Evolutionary conservation across 192 early-diverging fungal species (phyloP), one percentile per base, ranked within the genome.

Genomic region (Pilaira anomala): DNA sequence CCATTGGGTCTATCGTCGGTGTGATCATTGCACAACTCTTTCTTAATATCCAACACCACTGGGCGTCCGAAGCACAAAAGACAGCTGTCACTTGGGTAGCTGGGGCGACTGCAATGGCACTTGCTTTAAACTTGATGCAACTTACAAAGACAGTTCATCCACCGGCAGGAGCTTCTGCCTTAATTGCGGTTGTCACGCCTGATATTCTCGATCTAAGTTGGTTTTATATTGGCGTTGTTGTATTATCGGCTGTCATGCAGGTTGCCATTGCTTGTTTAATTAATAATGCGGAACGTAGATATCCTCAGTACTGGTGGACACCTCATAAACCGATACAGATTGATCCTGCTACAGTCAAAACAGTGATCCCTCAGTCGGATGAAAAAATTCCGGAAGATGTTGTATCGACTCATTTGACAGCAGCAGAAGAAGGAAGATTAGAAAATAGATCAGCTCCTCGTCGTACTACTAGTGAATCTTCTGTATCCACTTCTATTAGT

Each of bases 301-400:
- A 82, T 59, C 83, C 83, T 2, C 55, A 61, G 12, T 81, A 76
- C 44, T 85, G 83, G 83, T 82, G 80, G 83, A 59, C 51, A 12
- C 76, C 76, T 22, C 4, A 33, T 42, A 30, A 29, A 28, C 26
- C 51, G 16, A 53, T 53, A 1, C 13, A 28, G 16, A 53, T 24
- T 30, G 26, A 30, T 29, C 25, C 25, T n/a, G 7, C 30, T 9
- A 22, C 7, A n/a, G 6, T 53, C 2, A 12, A 7, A 2, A 53
- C 26, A 30, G 26, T 53, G 13, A 24, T 22, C 5, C 51, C 29
- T 22, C 9, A 8, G 18, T 19, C 44, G 1, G 44, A 46, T 46
- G 44, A 46, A 4, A 19, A 46, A 4, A 13, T 18, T 1, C 16
- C 13, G 5, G 18, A 46, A 14, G 16, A 46, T 0, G 44, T 18